Evolutionary conservation across 495 filamentous ascomycete species (phyloP), one percentile per base, ranked within the genome.

Genomic region (Xylaria curta): DNA sequence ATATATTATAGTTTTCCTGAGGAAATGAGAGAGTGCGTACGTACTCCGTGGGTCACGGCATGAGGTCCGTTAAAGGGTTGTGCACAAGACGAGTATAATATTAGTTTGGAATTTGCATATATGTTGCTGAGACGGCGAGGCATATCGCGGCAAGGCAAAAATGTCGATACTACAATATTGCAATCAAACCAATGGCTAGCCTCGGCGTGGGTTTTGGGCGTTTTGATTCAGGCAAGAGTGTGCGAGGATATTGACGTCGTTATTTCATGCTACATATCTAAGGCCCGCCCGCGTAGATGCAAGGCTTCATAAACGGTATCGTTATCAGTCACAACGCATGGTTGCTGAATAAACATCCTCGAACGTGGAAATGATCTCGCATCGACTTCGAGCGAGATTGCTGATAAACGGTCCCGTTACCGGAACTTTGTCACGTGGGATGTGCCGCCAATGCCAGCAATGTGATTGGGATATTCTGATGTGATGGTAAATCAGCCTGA

Each of bases 211-310:
- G n/a, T 12, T 36, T 24, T 59, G n/a, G 53, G 53, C 42, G 58
- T 61, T 46, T 21, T 21, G 53, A 36, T 38, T 13, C 40, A 71
- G 69, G 69, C 69, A 71, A 38, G 69, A 71, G 61, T 71, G 44
- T 64, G 69, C 69, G 69, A 71, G 69, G 69, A 66, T 21, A 46
- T 65, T 58, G 60, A 66, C 69, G 26, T 71, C 38, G 60, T 40
- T 24, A 28, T 54, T 40, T 53, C 3, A 13, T 58, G 13, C 13
- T 33, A 31, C 46, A 53, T 24, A 40, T 33, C 60, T 5, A 49
- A 47, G 24, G 5, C 28, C 28, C 28, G 36, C 3, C 47, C 42
- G 10, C 2, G 40, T 58, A 38, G 53, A 7, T 21, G 36, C 66
- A 33, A 56, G 19, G 47, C 38, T 59, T 53, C 53, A 24, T 28